Evolutionary conservation across 352 stramenopile genomes (phyloP).

Genomic region (Globisporangium spiculum): DNA sequence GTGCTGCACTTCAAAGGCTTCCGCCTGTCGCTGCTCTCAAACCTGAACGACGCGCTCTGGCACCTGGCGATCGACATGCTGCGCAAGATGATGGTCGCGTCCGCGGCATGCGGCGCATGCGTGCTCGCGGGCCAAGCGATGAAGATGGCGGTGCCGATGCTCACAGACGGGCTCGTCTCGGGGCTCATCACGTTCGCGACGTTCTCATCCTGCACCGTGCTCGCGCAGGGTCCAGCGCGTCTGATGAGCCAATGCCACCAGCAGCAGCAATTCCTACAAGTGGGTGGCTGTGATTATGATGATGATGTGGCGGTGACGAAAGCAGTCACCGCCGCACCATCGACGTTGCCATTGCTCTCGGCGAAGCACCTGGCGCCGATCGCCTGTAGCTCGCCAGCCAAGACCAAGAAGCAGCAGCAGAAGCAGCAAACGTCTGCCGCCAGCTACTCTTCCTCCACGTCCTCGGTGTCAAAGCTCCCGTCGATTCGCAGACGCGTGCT

Average conservation of each 20-base stretch:
- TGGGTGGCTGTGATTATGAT: neutral
- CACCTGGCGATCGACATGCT: constrained; percentile 25
- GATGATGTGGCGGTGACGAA: constrained; percentile 7
- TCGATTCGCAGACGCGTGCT: constrained; percentile 42
- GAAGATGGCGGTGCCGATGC: constrained; percentile 25
- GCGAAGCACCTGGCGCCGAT: constrained; percentile 19
- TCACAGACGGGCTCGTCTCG: constrained; percentile 32
- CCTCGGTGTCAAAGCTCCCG: constrained; percentile 15
- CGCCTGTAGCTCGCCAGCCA: constrained; percentile 10
- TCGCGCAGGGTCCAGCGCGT: constrained; percentile 27
- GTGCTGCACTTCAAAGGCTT: constrained; percentile 68
- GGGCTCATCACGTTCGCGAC: constrained; percentile 51
- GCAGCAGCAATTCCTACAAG: neutral
- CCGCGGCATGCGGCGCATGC: constrained; percentile 16
- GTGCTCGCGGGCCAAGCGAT: constrained; percentile 12
- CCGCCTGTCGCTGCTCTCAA: constrained; percentile 26
- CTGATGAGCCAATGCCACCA: constrained; percentile 11
- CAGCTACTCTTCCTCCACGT: neutral
- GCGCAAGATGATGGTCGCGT: constrained; percentile 20
- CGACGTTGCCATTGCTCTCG: constrained; percentile 30
- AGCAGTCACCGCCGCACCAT: constrained; percentile 4
- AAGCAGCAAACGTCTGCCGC: neutral
- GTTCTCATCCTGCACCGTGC: constrained; percentile 38
- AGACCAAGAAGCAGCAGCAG: neutral
- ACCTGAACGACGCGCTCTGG: constrained; percentile 22